phyloP scores from a whole-genome alignment of 148 eudicot species.

The Mesembryanthemum crystallinum region DNA sequence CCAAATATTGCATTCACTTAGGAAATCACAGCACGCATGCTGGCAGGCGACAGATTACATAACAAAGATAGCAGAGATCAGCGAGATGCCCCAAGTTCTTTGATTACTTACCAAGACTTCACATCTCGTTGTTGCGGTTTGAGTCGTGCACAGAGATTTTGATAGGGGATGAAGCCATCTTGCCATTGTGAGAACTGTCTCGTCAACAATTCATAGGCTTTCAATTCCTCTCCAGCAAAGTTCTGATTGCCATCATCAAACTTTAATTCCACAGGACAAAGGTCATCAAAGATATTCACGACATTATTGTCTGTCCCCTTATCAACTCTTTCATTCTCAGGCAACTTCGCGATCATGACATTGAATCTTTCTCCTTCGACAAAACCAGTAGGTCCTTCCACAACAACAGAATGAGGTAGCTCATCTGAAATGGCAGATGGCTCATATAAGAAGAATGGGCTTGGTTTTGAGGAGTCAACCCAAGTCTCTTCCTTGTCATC shows the following conservation, averaged over 20 bases:
- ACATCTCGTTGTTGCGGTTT: background rate
- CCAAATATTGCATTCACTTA: too few species aligned
- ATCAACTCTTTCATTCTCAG: conserved; percentile 12
- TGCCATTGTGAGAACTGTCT: conserved; percentile 21
- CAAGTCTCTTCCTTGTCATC: conserved; percentile 48
- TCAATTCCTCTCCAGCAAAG: background rate
- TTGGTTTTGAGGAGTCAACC: conserved; percentile 21
- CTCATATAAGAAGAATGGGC: conserved; percentile 34
- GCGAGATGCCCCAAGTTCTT: background rate
- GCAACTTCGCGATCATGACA: conserved; percentile 25
- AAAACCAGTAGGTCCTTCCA: conserved; percentile 15
- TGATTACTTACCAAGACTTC: conserved; percentile 9
- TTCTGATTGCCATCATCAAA: conserved; percentile 4
- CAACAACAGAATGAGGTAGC: conserved; percentile 15
- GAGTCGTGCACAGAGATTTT: background rate
- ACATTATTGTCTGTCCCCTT: background rate
- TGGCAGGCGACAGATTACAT: too few species aligned
- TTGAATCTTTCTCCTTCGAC: conserved; percentile 29
- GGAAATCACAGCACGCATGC: too few species aligned
- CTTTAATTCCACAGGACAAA: conserved; percentile 24
- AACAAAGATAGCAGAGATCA: background rate
- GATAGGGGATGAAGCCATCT: conserved; percentile 15
- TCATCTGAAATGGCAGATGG: conserved; percentile 36
- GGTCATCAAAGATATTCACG: conserved; percentile 20
- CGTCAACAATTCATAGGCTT: conserved; percentile 9